Base-by-base conservation (phyloP, 2,329 filamentous ascomycete species). In the Chaetomium sp. region DNA sequence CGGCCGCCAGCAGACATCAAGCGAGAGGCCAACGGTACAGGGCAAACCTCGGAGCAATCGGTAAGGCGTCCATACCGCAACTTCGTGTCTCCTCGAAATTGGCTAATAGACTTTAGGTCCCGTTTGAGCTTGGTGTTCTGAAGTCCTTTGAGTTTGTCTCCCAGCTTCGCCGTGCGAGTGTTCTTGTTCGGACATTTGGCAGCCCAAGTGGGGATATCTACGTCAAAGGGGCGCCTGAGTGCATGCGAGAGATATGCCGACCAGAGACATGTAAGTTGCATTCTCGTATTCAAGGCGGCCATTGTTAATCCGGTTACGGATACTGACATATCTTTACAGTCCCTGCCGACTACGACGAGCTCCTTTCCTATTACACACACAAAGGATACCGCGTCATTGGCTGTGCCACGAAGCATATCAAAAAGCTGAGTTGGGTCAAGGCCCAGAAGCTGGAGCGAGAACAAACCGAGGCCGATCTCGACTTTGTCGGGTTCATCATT, bases 371-470 rank as follows among this genome's bases (percentile, higher is more conserved):
- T 68, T 99, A 99, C 71, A 99, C 94, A 0, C 94, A 99, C 65
- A 86, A 92, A 67, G 94, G 95, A 27, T 99, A 91, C 72, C 87
- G 94, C 68, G 94, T 99, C 10, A 99, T 99, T 68, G 95, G 88
- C 5, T 96, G 91, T 68, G 94, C 94, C 5, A 89, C 89, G 0
- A 95, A 90, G 69, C 88, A 94, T 66, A 81, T 97, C 52, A 82
- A 84, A 55, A 94, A 91, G 67, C 78, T 97, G 36, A 95, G 87
- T 65, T 96, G 91, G 91, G 84, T 96, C 53, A 95, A 95, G 68
- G 86, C 91, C 6, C 91, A 97, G 67, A 96, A 95, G 74, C 91
- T 97, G 86, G 88, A 85, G 63, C 86, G 94, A 35, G 75, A 85
- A 41, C 88, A 96, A 52, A 91, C 88, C 7, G 94, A 99, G 70